A percentile compares a stretch with the other conserved stretches of the same genome.
These are phyloP conservation scores for Cystobasidiaceae sp. DNA, from an alignment of 1,284 basidiomycete species.

Conservation along the genomic window DNA sequence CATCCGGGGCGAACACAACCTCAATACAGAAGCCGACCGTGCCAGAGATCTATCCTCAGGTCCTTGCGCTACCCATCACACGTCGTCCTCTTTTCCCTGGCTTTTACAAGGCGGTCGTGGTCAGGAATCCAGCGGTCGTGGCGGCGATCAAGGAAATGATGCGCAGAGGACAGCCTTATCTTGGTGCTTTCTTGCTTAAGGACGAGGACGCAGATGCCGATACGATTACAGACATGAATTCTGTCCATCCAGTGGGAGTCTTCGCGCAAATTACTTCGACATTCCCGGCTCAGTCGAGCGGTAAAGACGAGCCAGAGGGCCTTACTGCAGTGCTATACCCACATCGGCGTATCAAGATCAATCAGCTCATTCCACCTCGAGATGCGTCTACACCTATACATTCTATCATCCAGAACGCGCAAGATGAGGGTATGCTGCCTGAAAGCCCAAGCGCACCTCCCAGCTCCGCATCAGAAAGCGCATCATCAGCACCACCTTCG, in stretches of 20 bases:
- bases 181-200: conserved; percentile 95
- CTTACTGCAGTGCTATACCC: conserved; percentile 94
- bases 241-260: conserved; percentile 89
- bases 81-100: conserved; percentile 93
- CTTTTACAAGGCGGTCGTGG: conserved; percentile 94
- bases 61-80: conserved; percentile 91
- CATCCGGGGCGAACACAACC: conserved; percentile 2
- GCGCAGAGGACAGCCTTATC: conserved; percentile 92
- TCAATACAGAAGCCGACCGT: conserved; percentile 30
- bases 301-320: conserved; percentile 53
- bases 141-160: conserved; percentile 94
- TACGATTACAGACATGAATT: conserved; percentile 55
- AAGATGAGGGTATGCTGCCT: conserved; percentile 32
- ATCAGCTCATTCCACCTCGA: conserved; percentile 58
- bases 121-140: conserved; percentile 84
- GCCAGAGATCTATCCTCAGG: conserved; percentile 67
- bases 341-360: conserved; percentile 85
- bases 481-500: not conserved
- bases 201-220: conserved; percentile 91
- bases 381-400: conserved; percentile 37
- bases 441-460: not conserved
- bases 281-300: conserved; percentile 60
- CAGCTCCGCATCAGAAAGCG: not conserved
- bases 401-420: conserved; percentile 32
- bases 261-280: conserved; percentile 97